These are phyloP conservation scores for Candida stauntonica DNA, from an alignment of 805 yeast species.

Conservation along the genomic window DNA sequence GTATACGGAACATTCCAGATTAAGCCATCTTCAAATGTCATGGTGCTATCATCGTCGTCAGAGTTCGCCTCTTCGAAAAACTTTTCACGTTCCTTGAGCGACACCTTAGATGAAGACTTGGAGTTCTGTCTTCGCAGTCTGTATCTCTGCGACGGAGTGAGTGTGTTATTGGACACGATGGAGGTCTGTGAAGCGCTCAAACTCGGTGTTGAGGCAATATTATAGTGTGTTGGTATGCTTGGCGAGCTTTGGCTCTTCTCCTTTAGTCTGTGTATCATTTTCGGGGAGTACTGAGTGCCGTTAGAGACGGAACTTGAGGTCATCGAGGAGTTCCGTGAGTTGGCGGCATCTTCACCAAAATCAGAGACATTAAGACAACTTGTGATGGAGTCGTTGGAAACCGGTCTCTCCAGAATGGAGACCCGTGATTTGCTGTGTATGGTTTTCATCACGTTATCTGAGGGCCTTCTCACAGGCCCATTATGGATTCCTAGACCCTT, in stretches of 20 bases:
- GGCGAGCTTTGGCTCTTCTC: no score
- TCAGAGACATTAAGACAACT: conserved; percentile 22
- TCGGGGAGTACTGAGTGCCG: conserved; percentile 21
- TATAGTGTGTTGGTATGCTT: no score
- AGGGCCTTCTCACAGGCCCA: conserved; percentile 23
- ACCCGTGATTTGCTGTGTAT: conserved; percentile 10
- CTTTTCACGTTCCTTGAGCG: conserved; percentile 33
- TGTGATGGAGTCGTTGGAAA: conserved; percentile 27
- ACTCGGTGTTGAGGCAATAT: neutral
- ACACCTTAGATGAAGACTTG: conserved; percentile 29
- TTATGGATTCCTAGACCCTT: conserved; percentile 21
- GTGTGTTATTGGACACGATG: conserved; percentile 16
- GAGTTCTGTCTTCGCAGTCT: conserved; percentile 36
- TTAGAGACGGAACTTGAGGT: conserved; percentile 22
- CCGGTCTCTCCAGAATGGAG: conserved; percentile 25
- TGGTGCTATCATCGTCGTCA: conserved; percentile 29
- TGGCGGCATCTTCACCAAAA: conserved; percentile 12
- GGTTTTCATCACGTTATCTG: conserved; percentile 20
- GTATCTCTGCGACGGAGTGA: conserved; percentile 41
- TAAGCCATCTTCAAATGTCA: conserved; percentile 32
- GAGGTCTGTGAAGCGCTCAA: conserved; percentile 3
- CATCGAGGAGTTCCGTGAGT: conserved; percentile 27
- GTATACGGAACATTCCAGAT: conserved; percentile 55
- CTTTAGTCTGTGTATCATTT: no score
- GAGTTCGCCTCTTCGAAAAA: conserved; percentile 36